A percentile compares a stretch with the other conserved stretches of the same genome.
phyloP scores from a whole-genome alignment of 305 asterid genomes.

The Solanum hybrid region DNA sequence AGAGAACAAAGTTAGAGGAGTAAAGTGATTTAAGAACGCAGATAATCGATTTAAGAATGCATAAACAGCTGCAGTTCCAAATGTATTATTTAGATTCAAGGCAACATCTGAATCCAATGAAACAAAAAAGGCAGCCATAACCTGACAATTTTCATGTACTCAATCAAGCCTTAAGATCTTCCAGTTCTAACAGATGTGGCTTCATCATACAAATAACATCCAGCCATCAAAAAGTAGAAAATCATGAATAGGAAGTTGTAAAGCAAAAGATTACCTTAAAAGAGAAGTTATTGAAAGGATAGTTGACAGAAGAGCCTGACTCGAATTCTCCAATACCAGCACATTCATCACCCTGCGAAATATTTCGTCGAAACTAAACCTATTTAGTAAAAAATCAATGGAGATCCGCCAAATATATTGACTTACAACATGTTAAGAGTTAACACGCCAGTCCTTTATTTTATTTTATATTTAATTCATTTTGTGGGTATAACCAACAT shows the following conservation, averaged over 20 bases:
- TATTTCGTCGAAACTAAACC: slow-evolving; percentile 1
- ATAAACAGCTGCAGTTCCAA: neutral
- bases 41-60: neutral
- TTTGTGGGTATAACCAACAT: slow-evolving; percentile 1
- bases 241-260: neutral
- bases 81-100: neutral
- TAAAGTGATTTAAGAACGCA: neutral
- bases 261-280: slow-evolving; percentile 55
- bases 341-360: slow-evolving; percentile 67
- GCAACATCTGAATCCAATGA: neutral
- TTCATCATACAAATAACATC: neutral
- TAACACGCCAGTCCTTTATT: neutral
- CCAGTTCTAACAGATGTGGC: neutral
- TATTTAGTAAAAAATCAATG: neutral
- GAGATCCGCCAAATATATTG: neutral
- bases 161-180: neutral
- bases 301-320: slow-evolving; percentile 60
- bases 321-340: slow-evolving; percentile 60
- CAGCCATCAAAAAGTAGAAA: neutral
- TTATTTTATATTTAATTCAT: neutral
- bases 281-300: slow-evolving; percentile 94
- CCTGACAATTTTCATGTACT: neutral
- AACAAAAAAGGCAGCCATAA: neutral
- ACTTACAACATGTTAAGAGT: neutral
- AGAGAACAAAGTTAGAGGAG: neutral